Evolutionary conservation across 345 rosid genomes (phyloP).

Genomic region (Citrus mangshanensis): DNA sequence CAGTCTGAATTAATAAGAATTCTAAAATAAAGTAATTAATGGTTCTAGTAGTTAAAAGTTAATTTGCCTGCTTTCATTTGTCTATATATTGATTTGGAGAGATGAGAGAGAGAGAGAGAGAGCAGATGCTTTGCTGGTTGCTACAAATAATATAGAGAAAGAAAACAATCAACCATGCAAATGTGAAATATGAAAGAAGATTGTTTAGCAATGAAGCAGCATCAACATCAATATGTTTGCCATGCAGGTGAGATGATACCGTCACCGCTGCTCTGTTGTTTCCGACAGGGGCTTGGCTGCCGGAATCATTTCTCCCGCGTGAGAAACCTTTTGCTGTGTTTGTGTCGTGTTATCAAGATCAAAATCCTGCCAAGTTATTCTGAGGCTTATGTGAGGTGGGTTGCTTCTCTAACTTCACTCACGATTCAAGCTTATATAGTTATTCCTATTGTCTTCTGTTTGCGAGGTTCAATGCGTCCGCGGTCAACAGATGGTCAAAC

Average conservation of each 20-base stretch:
- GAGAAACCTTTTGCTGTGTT: conserved; percentile 23
- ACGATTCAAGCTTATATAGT: not conserved
- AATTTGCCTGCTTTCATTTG: not conserved
- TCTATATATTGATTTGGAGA: not conserved
- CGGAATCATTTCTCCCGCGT: conserved; percentile 42
- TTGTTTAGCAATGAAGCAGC: too few species aligned
- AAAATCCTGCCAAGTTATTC: not conserved
- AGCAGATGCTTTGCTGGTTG: not conserved
- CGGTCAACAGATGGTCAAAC: too few species aligned
- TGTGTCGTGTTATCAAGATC: too few species aligned
- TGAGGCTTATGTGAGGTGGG: not conserved
- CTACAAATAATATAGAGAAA: not conserved
- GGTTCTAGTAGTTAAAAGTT: not conserved
- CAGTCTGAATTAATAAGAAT: not conserved
- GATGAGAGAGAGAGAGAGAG: not conserved
- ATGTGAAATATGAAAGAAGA: too few species aligned
- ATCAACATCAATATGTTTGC: conserved; percentile 25
- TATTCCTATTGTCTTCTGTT: too few species aligned
- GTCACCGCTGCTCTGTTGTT: conserved; percentile 18
- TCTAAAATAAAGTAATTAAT: not conserved
- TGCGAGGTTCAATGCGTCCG: too few species aligned
- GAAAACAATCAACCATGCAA: not conserved
- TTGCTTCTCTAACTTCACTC: not conserved
- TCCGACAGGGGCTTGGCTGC: not conserved
- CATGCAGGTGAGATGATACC: conserved; percentile 58